phyloP scores from a whole-genome alignment of 495 filamentous ascomycete species.

The Neurospora sp. region DNA sequence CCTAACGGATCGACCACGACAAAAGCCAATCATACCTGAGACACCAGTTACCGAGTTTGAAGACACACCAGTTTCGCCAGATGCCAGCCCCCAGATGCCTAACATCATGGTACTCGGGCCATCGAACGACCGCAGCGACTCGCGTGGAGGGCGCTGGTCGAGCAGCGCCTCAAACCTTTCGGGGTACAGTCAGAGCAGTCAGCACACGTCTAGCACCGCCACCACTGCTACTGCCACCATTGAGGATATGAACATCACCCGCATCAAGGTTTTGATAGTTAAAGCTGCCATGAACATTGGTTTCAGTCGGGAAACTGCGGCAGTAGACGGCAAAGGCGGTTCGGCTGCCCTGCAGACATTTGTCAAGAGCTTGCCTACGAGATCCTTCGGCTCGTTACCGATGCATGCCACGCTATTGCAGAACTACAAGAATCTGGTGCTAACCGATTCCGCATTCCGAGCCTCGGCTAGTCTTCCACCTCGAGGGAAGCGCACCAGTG shows the following conservation, averaged over 20 bases:
- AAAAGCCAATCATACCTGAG: slow-evolving; percentile 48
- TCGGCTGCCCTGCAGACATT: slow-evolving; percentile 51
- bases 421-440: slow-evolving; percentile 66
- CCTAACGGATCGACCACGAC: slow-evolving; percentile 18
- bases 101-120: slow-evolving; percentile 82
- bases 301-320: slow-evolving; percentile 43
- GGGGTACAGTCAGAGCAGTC: slow-evolving; percentile 60
- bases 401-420: slow-evolving; percentile 63
- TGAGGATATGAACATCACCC: slow-evolving; percentile 64
- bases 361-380: slow-evolving; percentile 62
- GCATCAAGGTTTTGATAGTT: slow-evolving; percentile 63
- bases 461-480: slow-evolving; percentile 41
- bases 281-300: slow-evolving; percentile 77
- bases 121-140: slow-evolving; percentile 29
- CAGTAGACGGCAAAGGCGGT: slow-evolving; percentile 22
- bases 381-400: slow-evolving; percentile 62
- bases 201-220: slow-evolving; percentile 62
- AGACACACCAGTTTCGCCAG: slow-evolving; percentile 71
- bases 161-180: slow-evolving; percentile 66
- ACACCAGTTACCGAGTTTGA: slow-evolving; percentile 92
- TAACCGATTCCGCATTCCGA: slow-evolving; percentile 56
- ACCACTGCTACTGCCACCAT: slow-evolving; percentile 48
- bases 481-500: slow-evolving; percentile 48
- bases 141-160: slow-evolving; percentile 52
- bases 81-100: slow-evolving; percentile 60